phyloP scores from a whole-genome alignment of 768 basidiomycete species.

The Leccinum obscurum region DNA sequence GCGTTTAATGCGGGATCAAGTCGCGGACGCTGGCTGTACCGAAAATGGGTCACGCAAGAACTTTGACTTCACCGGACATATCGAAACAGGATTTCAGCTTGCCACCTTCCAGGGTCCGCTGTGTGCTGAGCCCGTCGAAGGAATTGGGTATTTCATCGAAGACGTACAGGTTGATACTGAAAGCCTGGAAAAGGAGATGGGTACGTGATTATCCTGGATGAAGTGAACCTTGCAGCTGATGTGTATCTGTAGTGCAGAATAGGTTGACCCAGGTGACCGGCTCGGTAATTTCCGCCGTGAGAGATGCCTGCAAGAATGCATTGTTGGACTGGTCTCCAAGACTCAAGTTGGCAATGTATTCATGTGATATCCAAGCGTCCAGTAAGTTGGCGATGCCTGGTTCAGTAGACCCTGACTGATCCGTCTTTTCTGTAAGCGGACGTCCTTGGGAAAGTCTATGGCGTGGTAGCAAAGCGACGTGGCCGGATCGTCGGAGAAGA shows the following conservation, averaged over 20 bases:
- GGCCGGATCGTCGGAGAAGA: slow-evolving; percentile 95
- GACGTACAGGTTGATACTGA: slow-evolving; percentile 61
- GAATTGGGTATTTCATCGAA: slow-evolving; percentile 90
- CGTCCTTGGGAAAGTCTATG: slow-evolving; percentile 96
- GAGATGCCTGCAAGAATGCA: slow-evolving; percentile 88
- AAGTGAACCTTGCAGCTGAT: slow-evolving; percentile 13
- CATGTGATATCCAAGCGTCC: slow-evolving; percentile 97
- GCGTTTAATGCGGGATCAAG: slow-evolving; percentile 43
- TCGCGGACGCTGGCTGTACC: slow-evolving; percentile 29
- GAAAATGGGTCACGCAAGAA: slow-evolving; percentile 39
- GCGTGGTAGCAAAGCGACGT: slow-evolving; percentile 86
- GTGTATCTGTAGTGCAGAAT: slow-evolving; percentile 60
- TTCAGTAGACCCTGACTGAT: slow-evolving; percentile 6
- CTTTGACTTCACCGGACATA: slow-evolving; percentile 71
- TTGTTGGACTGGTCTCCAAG: slow-evolving; percentile 97
- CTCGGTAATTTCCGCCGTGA: slow-evolving; percentile 83
- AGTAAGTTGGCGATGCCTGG: slow-evolving; percentile 52
- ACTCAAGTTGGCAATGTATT: slow-evolving; percentile 97
- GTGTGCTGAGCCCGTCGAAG: slow-evolving; percentile 93
- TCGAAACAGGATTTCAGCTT: slow-evolving; percentile 95
- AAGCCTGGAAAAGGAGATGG: slow-evolving; percentile 62
- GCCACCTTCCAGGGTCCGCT: slow-evolving; percentile 93
- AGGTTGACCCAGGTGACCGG: slow-evolving; percentile 84
- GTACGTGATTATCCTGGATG: slow-evolving; percentile 39
- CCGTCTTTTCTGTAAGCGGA: slow-evolving; percentile 59